These are phyloP conservation scores for Anethum foeniculum DNA, from an alignment of 140 eudicot species.

Conservation along the genomic window DNA sequence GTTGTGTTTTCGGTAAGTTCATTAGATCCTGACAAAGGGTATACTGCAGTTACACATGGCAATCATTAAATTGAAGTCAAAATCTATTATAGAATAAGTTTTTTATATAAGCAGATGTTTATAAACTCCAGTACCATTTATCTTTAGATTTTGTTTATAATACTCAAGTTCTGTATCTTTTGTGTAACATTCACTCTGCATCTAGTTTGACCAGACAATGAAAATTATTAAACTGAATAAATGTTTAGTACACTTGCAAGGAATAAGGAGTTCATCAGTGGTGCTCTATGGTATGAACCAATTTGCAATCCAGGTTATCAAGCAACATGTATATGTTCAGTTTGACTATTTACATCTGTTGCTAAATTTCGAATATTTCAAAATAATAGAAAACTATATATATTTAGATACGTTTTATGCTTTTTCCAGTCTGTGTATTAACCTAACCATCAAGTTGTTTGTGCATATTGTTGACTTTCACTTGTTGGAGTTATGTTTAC, in stretches of 20 bases:
- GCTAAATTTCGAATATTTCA: not conserved
- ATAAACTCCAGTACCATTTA: not conserved
- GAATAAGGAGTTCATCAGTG: not conserved
- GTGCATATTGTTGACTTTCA: not conserved
- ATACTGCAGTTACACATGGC: not conserved
- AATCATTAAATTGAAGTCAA: not conserved
- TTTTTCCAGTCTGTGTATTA: not conserved
- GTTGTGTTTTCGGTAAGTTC: constrained; percentile 58
- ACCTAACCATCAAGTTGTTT: not conserved
- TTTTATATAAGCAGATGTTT: not conserved
- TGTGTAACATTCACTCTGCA: constrained; percentile 1
- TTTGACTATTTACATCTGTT: not conserved
- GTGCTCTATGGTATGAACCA: not conserved
- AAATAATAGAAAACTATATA: not conserved
- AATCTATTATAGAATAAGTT: not conserved
- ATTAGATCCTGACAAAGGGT: constrained; percentile 2
- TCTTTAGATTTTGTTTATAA: not conserved
- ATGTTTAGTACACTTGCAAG: not conserved
- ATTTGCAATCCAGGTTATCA: not conserved
- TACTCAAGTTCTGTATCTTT: not conserved
- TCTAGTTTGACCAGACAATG: not conserved
- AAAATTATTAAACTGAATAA: not conserved
- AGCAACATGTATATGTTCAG: not conserved
- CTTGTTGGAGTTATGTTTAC: not conserved
- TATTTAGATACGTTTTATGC: not conserved